phyloP scores from a whole-genome alignment of 306 rosid genomes.

The Luffa acutangula region DNA sequence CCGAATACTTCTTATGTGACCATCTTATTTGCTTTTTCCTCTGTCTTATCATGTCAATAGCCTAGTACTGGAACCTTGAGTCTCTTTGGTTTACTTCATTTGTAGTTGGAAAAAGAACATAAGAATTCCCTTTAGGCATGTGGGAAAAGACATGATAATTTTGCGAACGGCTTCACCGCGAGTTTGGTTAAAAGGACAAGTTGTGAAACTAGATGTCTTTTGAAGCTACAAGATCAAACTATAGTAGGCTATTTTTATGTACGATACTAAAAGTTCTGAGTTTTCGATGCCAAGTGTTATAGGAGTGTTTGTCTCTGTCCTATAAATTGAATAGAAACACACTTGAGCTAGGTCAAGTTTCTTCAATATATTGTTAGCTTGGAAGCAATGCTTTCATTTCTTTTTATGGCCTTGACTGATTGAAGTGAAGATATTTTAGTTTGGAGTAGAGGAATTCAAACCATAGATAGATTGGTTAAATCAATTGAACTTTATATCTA shows the following conservation, averaged over 20 bases:
- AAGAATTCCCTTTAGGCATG: background rate
- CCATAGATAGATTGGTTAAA: background rate
- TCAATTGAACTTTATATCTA: background rate
- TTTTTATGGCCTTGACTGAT: background rate
- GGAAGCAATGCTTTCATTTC: constrained; percentile 1
- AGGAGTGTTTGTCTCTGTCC: too few relatives aligned
- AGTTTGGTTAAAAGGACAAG: background rate
- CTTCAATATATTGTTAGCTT: background rate
- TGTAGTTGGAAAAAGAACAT: background rate
- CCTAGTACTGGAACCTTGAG: background rate
- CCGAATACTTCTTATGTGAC: background rate
- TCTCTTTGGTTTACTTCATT: background rate
- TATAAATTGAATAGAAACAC: background rate
- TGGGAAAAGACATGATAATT: background rate
- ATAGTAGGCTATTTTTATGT: background rate
- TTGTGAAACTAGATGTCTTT: background rate
- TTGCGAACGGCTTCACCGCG: background rate
- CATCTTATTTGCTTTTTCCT: background rate
- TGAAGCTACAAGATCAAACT: background rate
- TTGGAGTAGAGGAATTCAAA: background rate
- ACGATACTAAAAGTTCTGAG: background rate
- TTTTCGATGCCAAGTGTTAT: background rate
- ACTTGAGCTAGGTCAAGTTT: background rate
- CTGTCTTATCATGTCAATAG: background rate
- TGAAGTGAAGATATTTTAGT: background rate